These are phyloP conservation scores for Gentiana straminea DNA, from an alignment of 257 asterid genomes.

Conservation along the genomic window DNA sequence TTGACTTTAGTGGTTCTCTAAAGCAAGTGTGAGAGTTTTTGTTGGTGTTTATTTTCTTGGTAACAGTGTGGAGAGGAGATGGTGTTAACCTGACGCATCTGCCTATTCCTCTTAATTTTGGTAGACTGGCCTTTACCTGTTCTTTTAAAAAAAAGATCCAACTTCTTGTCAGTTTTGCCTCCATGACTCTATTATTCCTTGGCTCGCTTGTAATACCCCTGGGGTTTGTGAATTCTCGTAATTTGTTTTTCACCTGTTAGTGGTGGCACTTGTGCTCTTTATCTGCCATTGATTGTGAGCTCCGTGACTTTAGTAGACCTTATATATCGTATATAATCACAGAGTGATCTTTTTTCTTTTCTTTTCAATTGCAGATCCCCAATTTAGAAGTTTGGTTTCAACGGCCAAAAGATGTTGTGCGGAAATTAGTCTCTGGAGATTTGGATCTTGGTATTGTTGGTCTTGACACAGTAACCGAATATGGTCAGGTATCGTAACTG, in stretches of 20 bases:
- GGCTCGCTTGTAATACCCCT: no score
- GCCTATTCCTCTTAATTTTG: no score
- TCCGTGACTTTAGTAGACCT: no score
- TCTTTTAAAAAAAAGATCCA: no score
- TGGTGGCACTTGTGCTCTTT: no score
- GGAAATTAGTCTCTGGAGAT: slow-evolving; percentile 92
- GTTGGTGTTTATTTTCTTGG: neutral
- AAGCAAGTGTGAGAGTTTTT: neutral
- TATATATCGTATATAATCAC: no score
- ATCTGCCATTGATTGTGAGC: neutral
- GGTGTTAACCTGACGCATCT: no score
- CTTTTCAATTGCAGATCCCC: slow-evolving; percentile 40
- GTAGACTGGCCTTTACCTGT: no score
- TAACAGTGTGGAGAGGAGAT: neutral
- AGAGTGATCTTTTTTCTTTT: neutral
- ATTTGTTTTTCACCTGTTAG: neutral
- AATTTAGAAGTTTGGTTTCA: slow-evolving; percentile 95
- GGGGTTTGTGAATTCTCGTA: no score
- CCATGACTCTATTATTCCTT: neutral
- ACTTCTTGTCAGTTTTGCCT: neutral
- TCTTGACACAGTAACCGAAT: slow-evolving; percentile 68
- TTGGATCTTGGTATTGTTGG: slow-evolving; percentile 98
- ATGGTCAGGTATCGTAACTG: slow-evolving; percentile 58
- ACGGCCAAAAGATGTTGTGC: slow-evolving; percentile 92
- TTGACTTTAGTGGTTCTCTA: neutral